Conservation (phyloP, 108 stramenopile genomes). For the Seminavis robusta region DNA sequence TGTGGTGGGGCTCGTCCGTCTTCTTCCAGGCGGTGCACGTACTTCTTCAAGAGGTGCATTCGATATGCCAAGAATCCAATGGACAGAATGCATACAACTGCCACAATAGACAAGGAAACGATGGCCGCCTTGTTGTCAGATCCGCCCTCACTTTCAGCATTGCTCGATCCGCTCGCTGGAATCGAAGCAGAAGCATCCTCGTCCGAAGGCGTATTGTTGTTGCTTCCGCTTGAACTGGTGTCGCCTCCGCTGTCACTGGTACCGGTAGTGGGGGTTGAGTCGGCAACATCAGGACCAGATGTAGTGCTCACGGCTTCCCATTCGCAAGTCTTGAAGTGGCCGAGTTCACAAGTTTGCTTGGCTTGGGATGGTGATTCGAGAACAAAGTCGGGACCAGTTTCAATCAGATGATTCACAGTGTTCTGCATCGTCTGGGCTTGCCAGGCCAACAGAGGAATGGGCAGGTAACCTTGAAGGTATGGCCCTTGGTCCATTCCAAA, state of each 20-base stretch:
- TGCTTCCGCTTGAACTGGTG: neutral
- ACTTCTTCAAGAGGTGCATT: neutral
- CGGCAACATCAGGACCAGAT: neutral
- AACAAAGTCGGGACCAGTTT: conserved; percentile 10
- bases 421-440: neutral
- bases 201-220: neutral
- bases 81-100: neutral
- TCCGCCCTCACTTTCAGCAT: neutral
- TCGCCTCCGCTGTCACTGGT: neutral
- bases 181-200: neutral
- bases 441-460: neutral
- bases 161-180: no score
- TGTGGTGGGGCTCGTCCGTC: neutral
- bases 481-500: neutral
- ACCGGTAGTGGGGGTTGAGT: neutral
- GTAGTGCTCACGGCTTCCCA: neutral
- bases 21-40: neutral
- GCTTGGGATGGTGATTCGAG: neutral
- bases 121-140: neutral
- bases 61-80: neutral
- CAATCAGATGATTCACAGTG: conserved; percentile 4
- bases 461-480: neutral
- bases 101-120: neutral
- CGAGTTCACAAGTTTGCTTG: conserved; percentile 1
- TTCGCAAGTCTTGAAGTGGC: conserved; percentile 7